These are phyloP conservation scores for Candida easanensis DNA, from an alignment of 805 yeast genomes.

Conservation along the genomic window DNA sequence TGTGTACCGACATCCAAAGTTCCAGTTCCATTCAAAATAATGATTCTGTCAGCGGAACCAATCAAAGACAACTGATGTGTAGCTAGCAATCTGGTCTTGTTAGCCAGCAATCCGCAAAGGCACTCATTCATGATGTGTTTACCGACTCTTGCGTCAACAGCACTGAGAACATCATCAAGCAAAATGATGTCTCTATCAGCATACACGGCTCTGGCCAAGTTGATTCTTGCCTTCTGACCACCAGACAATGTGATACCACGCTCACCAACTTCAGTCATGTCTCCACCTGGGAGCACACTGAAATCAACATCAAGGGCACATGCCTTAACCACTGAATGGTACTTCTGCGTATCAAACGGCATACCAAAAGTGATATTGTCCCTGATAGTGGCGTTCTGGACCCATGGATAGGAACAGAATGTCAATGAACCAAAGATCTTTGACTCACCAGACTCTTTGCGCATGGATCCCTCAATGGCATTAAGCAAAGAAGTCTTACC, in stretches of 20 bases:
- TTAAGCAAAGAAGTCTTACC: constrained; percentile 75
- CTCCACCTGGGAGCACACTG: constrained; percentile 68
- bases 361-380: constrained; percentile 73
- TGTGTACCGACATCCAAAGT: constrained; percentile 63
- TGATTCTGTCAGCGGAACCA: constrained; percentile 63
- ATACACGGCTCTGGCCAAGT: constrained; percentile 77
- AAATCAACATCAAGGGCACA: constrained; percentile 70
- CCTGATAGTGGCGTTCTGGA: constrained; percentile 74
- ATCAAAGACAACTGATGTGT: constrained; percentile 81
- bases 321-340: constrained; percentile 53
- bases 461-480: constrained; percentile 74
- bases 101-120: constrained; percentile 52
- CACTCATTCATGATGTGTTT: constrained; percentile 71
- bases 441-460: constrained; percentile 48
- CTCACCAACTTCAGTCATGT: constrained; percentile 78
- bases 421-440: constrained; percentile 50
- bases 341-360: constrained; percentile 47
- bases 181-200: constrained; percentile 63
- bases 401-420: constrained; percentile 74
- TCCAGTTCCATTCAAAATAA: constrained; percentile 62
- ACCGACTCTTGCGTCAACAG: constrained; percentile 88
- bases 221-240: constrained; percentile 83
- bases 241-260: constrained; percentile 86
- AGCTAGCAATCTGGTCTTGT: constrained; percentile 70
- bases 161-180: constrained; percentile 78